Base-by-base conservation (phyloP, 176 grass and related monocot genomes). In the Triticum turgidum region DNA sequence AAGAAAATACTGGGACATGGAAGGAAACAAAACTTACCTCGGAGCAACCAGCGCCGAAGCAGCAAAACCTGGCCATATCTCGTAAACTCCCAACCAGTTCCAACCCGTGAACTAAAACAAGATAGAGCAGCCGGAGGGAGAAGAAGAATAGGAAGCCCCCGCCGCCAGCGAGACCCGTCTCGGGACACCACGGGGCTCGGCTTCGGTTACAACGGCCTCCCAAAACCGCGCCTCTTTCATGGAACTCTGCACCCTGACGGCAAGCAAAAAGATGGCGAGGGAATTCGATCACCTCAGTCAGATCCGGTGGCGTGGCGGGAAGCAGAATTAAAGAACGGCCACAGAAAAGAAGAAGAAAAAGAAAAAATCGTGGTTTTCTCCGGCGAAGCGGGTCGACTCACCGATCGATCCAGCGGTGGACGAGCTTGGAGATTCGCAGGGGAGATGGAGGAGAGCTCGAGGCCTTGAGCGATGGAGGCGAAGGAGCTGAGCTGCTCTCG, bases 31-130 rank as follows among this genome's bases (percentile, higher is more conserved):
- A 30, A 14, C 25, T 87, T 58, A 91, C 89, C 69, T 88, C 82
- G 2, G 86, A 88, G 69, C 42, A 58, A 9, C 82, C 82, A n/a
- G 83, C 44, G 9, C 89, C 81, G 22, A 91, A 88, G 77, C 89
- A 91, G 78, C 89, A 91, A 14, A 88, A 65, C 39, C 18, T 52
- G 7, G 77, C 64, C 89, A 91, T 91, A 35, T 65, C 62, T 80
- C 62, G 5, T 5, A n/a, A 79, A 21, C 3, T 25, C 27, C 6
- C 39, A 47, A 65, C 15, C 65, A 39, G 74, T 0, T 87, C 84
- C 73, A 66, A 59, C 42, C 52, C 8, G 8, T 6, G 69, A 62
- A 67, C 82, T 13, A 39, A 34, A 77, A 52, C 22, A 64, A 32
- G 44, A 7, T 2, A 41, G 24, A 42, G 41, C 5, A 35, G 47